Evolutionary conservation across 2,329 filamentous ascomycete species (phyloP), one percentile per base, ranked within the genome.

Genomic region (Ceratocystis alfenasii): DNA sequence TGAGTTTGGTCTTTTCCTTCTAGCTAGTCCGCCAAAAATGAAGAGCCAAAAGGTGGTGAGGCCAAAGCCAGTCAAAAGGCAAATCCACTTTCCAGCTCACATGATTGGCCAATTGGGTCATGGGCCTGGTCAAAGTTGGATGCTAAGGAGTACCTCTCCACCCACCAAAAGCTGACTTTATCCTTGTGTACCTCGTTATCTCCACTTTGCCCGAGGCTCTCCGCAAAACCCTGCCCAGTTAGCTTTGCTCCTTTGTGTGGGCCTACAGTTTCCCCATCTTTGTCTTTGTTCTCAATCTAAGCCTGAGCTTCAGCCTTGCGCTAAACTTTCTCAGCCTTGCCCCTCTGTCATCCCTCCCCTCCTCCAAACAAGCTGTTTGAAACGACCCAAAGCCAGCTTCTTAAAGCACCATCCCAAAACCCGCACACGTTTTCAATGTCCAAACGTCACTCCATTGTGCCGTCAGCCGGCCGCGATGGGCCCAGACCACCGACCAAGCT

Each of bases 401-500:
- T 4, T 5, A 41, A 41, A 15, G 36, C 36, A n/a, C 53, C 5
- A 1, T 17, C 45, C n/a, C 17, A 0, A 41, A 33, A 7, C 36
- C 30, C n/a, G 20, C 28, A 59, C 2, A 15, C 12, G 20, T 10
- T 15, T 15, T 36, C 25, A 8, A 67, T 67, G 66, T 67, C 70
- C 70, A 84, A 84, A 71, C 79, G 82, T 65, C 79, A 81, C 69
- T 86, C 84, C 0, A 78, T 82, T 70, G 74, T 83, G 67, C 81
- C 83, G 12, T 75, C 81, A 25, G 74, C 78, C 68, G 79, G 81
- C 65, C 75, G 78, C 46, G 78, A 80, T 64, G 62, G 80, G 12
- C 83, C 83, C 1, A 84, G 82, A 71, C 81, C 84, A 0, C 85
- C 85, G 1, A 81, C 85, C 63, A 80, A 82, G 71, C 81, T 87